phyloP scores from a whole-genome alignment of 371 early-diverging fungal genomes.

The Mortierella sp. region DNA sequence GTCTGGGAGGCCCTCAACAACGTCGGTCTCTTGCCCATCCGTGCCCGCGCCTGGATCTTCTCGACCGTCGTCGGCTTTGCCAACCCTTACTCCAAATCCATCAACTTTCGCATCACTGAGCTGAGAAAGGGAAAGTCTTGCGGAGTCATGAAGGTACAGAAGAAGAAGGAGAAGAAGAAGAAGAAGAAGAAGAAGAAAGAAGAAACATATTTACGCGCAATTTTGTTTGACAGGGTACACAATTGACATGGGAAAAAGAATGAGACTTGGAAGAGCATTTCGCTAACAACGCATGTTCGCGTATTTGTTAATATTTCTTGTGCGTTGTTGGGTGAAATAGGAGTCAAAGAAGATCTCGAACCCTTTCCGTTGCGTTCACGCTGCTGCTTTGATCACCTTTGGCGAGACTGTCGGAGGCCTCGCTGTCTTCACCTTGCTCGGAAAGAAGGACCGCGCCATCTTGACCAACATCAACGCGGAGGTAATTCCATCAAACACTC shows the following conservation, averaged over 20 bases:
- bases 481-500: constrained; percentile 33
- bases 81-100: constrained; percentile 45
- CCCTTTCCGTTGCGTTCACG: constrained; percentile 61
- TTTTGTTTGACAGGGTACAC: not conserved
- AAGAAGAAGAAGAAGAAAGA: too few species aligned
- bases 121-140: constrained; percentile 38
- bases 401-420: constrained; percentile 71
- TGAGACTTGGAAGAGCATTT: not conserved
- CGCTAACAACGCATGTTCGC: not conserved
- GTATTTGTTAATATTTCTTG: not conserved
- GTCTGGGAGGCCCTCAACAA: constrained; percentile 38
- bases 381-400: constrained; percentile 70
- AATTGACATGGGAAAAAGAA: not conserved
- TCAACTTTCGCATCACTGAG: constrained; percentile 52
- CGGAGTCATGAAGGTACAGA: constrained; percentile 42
- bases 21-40: constrained; percentile 34
- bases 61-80: constrained; percentile 39
- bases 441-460: constrained; percentile 66
- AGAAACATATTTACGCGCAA: too few species aligned
- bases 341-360: constrained; percentile 38
- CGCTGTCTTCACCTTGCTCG: constrained; percentile 62
- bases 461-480: constrained; percentile 64
- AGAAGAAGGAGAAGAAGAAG: too few species aligned
- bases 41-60: constrained; percentile 43
- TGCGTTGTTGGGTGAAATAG: constrained; percentile 5